phyloP scores from a whole-genome alignment of 495 filamentous ascomycete genomes.

The Podospora anserina region DNA sequence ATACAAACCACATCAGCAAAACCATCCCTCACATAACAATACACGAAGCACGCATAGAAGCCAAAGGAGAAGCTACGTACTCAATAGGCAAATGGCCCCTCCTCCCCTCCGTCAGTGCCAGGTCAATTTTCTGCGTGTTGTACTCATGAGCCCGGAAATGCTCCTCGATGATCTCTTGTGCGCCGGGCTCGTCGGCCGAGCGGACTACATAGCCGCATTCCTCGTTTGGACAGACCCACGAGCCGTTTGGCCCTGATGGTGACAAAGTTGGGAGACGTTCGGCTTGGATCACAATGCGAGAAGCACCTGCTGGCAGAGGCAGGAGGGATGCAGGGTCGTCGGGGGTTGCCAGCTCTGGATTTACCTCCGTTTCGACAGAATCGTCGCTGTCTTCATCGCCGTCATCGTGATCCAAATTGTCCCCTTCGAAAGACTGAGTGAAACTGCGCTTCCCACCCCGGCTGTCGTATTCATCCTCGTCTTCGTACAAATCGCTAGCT shows the following conservation, averaged over 20 bases:
- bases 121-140: constrained; percentile 54
- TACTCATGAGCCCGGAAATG: constrained; percentile 68
- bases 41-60: constrained; percentile 2
- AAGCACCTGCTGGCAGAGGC: constrained; percentile 22
- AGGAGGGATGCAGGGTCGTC: constrained; percentile 9
- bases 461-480: constrained; percentile 23
- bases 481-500: constrained; percentile 35
- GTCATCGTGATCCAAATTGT: constrained; percentile 32
- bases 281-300: constrained; percentile 41
- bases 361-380: constrained; percentile 38
- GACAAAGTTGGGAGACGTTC: constrained; percentile 45
- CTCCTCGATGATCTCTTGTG: constrained; percentile 57
- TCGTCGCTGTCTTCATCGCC: constrained; percentile 37
- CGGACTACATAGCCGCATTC: constrained; percentile 63
- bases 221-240: constrained; percentile 67
- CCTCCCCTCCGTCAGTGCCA: constrained; percentile 51
- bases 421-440: constrained; percentile 25
- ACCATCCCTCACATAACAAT: neutral
- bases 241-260: constrained; percentile 55
- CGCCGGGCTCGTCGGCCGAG: constrained; percentile 53
- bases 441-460: constrained; percentile 18
- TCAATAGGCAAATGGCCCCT: constrained; percentile 55
- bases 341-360: constrained; percentile 8
- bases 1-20: neutral
- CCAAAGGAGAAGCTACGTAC: constrained; percentile 43